Evolutionary conservation across 1,284 basidiomycete genomes (phyloP).

Genomic region (Rhodotorula mucilaginosa): DNA sequence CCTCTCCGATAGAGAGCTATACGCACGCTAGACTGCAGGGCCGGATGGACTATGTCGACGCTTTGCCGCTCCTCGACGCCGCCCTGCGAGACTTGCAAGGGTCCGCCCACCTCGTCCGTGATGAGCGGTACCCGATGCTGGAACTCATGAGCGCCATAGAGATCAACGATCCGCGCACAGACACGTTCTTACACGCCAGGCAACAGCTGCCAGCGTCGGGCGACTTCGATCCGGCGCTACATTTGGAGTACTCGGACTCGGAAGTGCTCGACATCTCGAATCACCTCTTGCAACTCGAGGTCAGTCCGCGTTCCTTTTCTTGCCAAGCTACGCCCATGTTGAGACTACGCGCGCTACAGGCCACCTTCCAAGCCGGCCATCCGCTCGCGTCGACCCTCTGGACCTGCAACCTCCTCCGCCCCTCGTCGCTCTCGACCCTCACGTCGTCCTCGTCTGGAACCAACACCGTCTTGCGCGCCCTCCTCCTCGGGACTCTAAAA

Average conservation of each 20-base stretch:
- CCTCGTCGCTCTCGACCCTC: no score
- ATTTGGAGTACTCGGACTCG: slow-evolving; percentile 58
- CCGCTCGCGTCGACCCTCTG: slow-evolving; percentile 81
- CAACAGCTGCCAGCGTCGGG: slow-evolving; percentile 44
- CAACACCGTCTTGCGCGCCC: slow-evolving; percentile 64
- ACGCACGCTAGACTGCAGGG: no score
- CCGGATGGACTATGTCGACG: slow-evolving; percentile 14
- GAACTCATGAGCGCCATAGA: slow-evolving; percentile 39
- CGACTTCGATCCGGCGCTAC: slow-evolving; percentile 63
- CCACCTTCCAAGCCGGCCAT: slow-evolving; percentile 81
- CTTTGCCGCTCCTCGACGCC: slow-evolving; percentile 2
- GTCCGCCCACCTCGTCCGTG: slow-evolving; percentile 22
- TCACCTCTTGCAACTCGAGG: slow-evolving; percentile 73
- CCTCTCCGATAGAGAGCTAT: no score
- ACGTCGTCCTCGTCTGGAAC: no score
- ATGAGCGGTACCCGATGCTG: slow-evolving; percentile 20
- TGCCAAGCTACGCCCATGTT: no score
- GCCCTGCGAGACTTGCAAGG: slow-evolving; percentile 13
- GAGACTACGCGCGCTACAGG: slow-evolving; percentile 53
- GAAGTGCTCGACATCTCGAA: slow-evolving; percentile 88
- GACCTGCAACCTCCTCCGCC: slow-evolving; percentile 75
- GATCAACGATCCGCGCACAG: slow-evolving; percentile 87
- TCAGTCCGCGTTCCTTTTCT: slow-evolving; percentile 47
- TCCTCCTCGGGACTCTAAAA: slow-evolving; percentile 72
- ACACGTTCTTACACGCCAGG: slow-evolving; percentile 55